Evolutionary conservation across 495 filamentous ascomycete genomes (phyloP).

Genomic region (Tuber brumale): DNA sequence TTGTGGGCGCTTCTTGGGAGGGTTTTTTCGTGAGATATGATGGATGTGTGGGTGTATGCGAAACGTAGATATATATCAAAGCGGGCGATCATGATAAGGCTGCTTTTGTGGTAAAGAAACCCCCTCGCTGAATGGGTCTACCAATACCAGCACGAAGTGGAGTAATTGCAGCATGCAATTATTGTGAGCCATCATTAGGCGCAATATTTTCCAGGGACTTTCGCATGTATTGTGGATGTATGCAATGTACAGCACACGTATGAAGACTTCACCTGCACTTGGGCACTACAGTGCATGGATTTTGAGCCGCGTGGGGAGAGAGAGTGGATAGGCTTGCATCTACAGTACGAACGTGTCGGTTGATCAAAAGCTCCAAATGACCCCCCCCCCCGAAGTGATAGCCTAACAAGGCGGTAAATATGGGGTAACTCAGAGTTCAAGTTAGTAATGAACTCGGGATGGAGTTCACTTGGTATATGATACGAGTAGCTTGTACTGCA

Average conservation of each 20-base stretch:
- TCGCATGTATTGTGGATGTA: background rate
- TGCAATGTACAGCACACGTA: background rate
- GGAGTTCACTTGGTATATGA: background rate
- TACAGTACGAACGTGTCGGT: background rate
- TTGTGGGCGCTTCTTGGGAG: background rate
- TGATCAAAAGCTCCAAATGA: background rate
- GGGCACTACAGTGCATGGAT: background rate
- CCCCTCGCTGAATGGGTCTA: background rate
- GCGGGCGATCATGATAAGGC: background rate
- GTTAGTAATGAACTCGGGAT: background rate
- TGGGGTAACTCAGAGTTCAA: background rate
- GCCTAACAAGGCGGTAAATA: background rate
- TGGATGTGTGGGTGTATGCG: background rate
- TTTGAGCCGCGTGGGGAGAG: background rate
- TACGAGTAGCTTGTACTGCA: background rate
- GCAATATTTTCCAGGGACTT: background rate
- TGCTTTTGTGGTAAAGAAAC: background rate
- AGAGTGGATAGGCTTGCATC: background rate
- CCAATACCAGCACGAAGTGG: background rate
- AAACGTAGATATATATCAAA: background rate
- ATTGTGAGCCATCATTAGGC: background rate
- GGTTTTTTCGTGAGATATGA: background rate
- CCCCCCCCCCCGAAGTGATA: no score
- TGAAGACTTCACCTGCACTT: background rate
- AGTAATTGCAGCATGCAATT: background rate